Evolutionary conservation across 73 alveolate species (phyloP), one percentile per base, ranked within the genome.

Genomic region (Paramecium caudatum): DNA sequence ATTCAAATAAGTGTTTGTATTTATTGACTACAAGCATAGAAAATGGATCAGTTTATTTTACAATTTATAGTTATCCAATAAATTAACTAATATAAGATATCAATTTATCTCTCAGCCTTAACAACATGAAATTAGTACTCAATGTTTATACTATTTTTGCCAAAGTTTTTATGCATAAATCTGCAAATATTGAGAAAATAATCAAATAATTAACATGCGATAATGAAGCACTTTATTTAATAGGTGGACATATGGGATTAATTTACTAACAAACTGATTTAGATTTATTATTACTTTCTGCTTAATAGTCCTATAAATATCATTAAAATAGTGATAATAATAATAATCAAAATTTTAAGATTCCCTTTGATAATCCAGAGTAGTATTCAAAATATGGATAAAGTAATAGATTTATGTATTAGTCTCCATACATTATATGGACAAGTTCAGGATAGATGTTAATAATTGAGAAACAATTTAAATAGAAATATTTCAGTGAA

Each of bases 291-390:
- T n/a, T 68, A 37, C 43, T 55, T 1, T 27, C 23, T 27, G 80
- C 46, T 27, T 55, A 55, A 27, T 23, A 55, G 13, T 27, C 80
- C 30, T 32, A 68, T 32, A 37, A 68, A 34, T 34, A 68, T 15
- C 84, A 37, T 68, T 32, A 34, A 15, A 37, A 34, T 5, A 34
- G 12, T 32, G 84, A 68, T 15, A 68, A 68, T 33, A 16, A 3
- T 0, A 34, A 68, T 6, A 68, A 68, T 68, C 10, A 68, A 1
- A 68, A 68, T 68, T 37, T 68, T 12, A 68, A 68, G 34, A 68
- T 68, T 68, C 84, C 47, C 7, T 34, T 68, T 32, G 84, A 30
- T 33, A 68, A 68, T 68, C 47, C 84, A 32, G 84, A 68, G 37
- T 68, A 34, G 34, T 32, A 25, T 68, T n/a, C 7, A 4, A 68